A percentile compares a stretch with the other conserved stretches of the same genome.
These are phyloP conservation scores for Polygonum maritimum DNA, from an alignment of 148 eudicot species.

Conservation along the genomic window DNA sequence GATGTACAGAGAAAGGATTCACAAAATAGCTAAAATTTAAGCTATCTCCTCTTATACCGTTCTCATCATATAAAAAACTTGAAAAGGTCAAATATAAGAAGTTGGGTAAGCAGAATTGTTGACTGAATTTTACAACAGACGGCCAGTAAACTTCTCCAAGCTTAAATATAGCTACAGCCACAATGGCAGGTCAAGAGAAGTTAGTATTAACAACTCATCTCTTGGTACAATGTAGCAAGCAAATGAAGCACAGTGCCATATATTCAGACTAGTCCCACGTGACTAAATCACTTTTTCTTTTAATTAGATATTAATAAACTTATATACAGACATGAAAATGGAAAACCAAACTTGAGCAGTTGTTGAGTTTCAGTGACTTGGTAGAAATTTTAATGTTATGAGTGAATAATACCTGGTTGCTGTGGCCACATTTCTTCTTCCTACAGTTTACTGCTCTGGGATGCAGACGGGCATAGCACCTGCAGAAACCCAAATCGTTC, in stretches of 20 bases:
- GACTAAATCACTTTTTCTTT: no score
- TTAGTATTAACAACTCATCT: background rate
- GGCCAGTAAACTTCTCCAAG: constrained; percentile 12
- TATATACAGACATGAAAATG: no score
- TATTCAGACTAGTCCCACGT: no score
- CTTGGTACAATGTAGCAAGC: constrained; percentile 5
- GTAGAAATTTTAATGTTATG: background rate
- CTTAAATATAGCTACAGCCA: constrained; percentile 7
- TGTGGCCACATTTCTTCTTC: constrained; percentile 47
- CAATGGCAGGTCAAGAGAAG: background rate
- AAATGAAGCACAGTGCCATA: no score
- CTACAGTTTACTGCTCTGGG: constrained; percentile 37
- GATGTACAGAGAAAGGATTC: constrained; percentile 3
- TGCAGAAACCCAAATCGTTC: background rate
- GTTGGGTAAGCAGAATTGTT: constrained; percentile 5
- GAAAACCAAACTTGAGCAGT: no score
- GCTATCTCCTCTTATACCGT: constrained; percentile 5
- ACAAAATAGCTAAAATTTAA: background rate
- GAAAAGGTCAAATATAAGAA: background rate
- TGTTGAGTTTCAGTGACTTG: no score
- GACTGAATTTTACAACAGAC: background rate
- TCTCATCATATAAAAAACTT: background rate
- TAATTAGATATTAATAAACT: no score
- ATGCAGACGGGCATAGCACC: constrained; percentile 43
- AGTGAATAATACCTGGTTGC: constrained; percentile 17